Evolutionary conservation across 805 yeast genomes (phyloP).

Genomic region (Zygotorulaspora danielsina): DNA sequence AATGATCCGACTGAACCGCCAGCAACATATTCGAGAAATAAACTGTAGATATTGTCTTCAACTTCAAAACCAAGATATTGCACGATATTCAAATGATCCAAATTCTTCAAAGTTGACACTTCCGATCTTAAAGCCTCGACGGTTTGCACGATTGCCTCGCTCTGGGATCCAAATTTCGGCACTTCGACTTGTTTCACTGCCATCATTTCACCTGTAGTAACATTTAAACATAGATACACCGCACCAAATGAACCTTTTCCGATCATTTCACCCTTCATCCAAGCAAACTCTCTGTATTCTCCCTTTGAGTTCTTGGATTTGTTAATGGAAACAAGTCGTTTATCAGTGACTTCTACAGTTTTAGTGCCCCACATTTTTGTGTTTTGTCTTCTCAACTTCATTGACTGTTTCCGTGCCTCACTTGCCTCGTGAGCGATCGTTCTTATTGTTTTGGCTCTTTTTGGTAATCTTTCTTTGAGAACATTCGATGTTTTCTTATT

Average conservation of each 20-base stretch:
- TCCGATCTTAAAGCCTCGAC: constrained; percentile 83
- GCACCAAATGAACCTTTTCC: constrained; percentile 97
- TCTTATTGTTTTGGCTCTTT: constrained; percentile 85
- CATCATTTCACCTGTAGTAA: constrained; percentile 96
- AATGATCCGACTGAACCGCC: constrained; percentile 95
- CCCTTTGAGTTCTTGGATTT: constrained; percentile 63
- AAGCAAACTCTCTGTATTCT: constrained; percentile 78
- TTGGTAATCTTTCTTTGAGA: constrained; percentile 29
- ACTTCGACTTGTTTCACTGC: constrained; percentile 94
- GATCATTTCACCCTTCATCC: constrained; percentile 96
- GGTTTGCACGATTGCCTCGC: constrained; percentile 51
- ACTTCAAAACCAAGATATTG: constrained; percentile 94
- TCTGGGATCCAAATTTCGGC: constrained; percentile 42
- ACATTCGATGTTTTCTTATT: constrained; percentile 5
- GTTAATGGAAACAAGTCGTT: constrained; percentile 61
- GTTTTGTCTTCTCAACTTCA: constrained; percentile 59
- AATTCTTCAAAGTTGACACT: constrained; percentile 87
- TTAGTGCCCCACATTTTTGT: constrained; percentile 98
- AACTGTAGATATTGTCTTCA: constrained; percentile 64
- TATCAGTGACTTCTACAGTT: constrained; percentile 84
- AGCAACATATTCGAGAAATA: constrained; percentile 92
- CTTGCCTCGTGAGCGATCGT: constrained; percentile 90
- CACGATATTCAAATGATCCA: constrained; percentile 91
- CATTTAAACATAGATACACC: constrained; percentile 85
- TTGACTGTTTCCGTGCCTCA: constrained; percentile 46